A percentile compares a stretch with the other conserved stretches of the same genome.
Conservation (phyloP, 2,329 filamentous ascomycete species). For the Cladosporium austrohemisphaericum region DNA sequence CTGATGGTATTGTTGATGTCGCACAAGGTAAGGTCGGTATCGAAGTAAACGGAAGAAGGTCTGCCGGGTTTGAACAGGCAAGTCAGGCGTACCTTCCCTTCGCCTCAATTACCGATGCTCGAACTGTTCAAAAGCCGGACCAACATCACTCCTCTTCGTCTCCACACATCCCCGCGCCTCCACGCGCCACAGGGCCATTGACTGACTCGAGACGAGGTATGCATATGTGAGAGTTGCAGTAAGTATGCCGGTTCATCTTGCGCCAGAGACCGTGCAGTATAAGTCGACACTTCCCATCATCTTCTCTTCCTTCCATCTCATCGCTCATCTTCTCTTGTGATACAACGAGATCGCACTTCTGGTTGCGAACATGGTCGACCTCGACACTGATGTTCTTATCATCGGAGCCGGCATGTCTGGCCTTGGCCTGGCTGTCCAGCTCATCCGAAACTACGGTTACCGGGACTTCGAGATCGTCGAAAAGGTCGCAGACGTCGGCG, state of each 20-base stretch:
- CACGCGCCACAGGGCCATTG: too few species aligned
- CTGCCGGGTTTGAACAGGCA: not conserved
- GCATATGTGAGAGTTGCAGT: not conserved
- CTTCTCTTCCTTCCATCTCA: not conserved
- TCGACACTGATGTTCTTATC: conserved; percentile 47
- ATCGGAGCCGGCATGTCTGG: conserved; percentile 51
- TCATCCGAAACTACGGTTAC: conserved; percentile 39
- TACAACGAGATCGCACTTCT: conserved; percentile 1
- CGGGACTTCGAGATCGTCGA: conserved; percentile 44
- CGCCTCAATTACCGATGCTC: not conserved
- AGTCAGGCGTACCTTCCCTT: conserved; percentile 5
- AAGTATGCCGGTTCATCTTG: not conserved
- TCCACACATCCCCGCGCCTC: conserved; percentile 1
- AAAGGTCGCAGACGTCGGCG: conserved; percentile 40
- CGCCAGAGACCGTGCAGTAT: not conserved
- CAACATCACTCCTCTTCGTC: conserved; percentile 1
- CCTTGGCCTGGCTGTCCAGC: conserved; percentile 45
- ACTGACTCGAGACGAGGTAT: not conserved
- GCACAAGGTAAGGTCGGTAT: too few species aligned
- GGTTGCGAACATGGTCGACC: conserved; percentile 25
- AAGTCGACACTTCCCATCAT: not conserved
- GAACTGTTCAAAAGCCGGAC: conserved; percentile 1
- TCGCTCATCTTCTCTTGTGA: not conserved
- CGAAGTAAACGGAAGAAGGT: too few species aligned
- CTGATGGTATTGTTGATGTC: too few species aligned